phyloP scores from a whole-genome alignment of 306 rosid genomes.

The Senna tora region DNA sequence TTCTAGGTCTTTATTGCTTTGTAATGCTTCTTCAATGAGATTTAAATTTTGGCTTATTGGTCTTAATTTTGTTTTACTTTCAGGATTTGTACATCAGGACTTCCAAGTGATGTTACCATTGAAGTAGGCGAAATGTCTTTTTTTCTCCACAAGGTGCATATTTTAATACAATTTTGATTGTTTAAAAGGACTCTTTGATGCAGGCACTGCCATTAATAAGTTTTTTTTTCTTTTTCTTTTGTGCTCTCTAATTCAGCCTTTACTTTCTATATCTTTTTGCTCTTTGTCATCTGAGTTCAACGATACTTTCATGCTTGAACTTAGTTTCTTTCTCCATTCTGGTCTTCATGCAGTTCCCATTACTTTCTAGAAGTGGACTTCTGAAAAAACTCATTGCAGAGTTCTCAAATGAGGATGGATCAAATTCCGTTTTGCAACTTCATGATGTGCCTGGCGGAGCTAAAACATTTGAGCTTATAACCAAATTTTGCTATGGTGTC shows the following conservation, averaged over 20 bases:
- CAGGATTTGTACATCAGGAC: slow-evolving; percentile 81
- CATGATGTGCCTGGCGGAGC: slow-evolving; percentile 85
- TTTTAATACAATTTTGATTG: slow-evolving; percentile 19
- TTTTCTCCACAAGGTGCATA: slow-evolving; percentile 77
- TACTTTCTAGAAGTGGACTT: slow-evolving; percentile 86
- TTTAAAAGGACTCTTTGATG: slow-evolving; percentile 18
- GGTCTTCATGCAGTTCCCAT: slow-evolving; percentile 67
- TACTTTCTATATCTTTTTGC: too few relatives aligned
- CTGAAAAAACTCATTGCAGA: slow-evolving; percentile 68
- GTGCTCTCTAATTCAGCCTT: not conserved
- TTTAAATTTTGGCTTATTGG: not conserved
- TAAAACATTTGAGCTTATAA: slow-evolving; percentile 66
- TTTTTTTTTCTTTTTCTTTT: not conserved
- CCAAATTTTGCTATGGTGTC: slow-evolving; percentile 73
- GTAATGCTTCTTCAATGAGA: not conserved
- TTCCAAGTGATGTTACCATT: slow-evolving; percentile 71
- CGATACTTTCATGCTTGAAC: slow-evolving; percentile 14
- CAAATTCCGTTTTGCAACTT: slow-evolving; percentile 55
- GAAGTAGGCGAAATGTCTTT: slow-evolving; percentile 73
- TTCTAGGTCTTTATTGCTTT: not conserved
- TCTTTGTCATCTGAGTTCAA: slow-evolving; percentile 5
- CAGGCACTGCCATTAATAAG: not conserved
- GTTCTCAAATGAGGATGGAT: slow-evolving; percentile 52
- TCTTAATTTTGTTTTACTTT: slow-evolving; percentile 32
- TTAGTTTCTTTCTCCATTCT: slow-evolving; percentile 22